Evolutionary conservation across 345 rosid genomes (phyloP).

Genomic region (Camelina neglecta): DNA sequence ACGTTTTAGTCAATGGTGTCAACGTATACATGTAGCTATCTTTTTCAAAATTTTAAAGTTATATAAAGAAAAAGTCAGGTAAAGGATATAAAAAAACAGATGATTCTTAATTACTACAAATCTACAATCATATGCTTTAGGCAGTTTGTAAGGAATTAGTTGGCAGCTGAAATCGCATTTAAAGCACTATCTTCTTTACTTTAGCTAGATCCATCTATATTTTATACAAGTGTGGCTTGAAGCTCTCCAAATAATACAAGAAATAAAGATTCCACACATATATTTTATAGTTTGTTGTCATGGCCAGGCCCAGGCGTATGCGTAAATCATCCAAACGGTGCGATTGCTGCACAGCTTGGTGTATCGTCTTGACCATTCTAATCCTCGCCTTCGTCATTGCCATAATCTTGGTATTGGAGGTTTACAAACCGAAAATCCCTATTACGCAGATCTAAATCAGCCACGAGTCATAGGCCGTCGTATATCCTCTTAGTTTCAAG

Average conservation of each 20-base stretch:
- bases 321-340: constrained; percentile 30
- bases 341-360: constrained; percentile 28
- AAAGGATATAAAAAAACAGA: constrained; percentile 9
- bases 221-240: constrained; percentile 12
- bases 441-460: constrained; percentile 43
- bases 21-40: not conserved
- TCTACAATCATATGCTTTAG: not conserved
- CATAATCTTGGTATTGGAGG: constrained; percentile 51
- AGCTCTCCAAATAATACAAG: not conserved
- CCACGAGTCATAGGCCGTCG: too few relatives aligned
- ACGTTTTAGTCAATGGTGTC: constrained; percentile 24
- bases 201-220: not conserved
- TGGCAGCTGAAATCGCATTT: constrained; percentile 36
- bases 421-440: constrained; percentile 53
- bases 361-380: constrained; percentile 34
- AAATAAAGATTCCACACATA: not conserved
- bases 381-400: constrained; percentile 41
- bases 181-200: constrained; percentile 5
- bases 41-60: not conserved
- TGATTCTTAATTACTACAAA: not conserved
- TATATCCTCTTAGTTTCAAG: too few relatives aligned
- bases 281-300: not conserved
- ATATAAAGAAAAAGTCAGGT: constrained; percentile 15
- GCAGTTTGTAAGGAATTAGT: constrained; percentile 35
- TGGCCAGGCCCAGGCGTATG: constrained; percentile 17